Conservation (phyloP, 2,329 filamentous ascomycete genomes). For the Alternaria angustiovoidea region DNA sequence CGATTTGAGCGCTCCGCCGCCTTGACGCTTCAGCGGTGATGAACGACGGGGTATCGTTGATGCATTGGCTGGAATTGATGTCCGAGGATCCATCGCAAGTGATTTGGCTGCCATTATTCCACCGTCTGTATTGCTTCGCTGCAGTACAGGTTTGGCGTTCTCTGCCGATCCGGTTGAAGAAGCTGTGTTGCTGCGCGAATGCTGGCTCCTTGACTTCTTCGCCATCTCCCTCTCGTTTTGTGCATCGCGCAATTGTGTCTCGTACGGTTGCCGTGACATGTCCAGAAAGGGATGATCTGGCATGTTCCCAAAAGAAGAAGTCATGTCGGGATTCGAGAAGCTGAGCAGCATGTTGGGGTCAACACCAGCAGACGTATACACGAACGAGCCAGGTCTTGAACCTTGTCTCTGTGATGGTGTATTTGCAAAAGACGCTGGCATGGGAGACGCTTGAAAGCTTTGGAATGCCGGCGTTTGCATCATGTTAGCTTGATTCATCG, state of each 20-base stretch:
- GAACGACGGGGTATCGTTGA: constrained; percentile 53
- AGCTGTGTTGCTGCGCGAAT: constrained; percentile 52
- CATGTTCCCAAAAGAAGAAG: constrained; percentile 40
- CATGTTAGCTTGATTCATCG: constrained; percentile 40
- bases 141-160: constrained; percentile 45
- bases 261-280: constrained; percentile 49
- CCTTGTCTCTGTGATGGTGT: constrained; percentile 27
- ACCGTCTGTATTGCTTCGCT: constrained; percentile 58
- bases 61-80: constrained; percentile 30
- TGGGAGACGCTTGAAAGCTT: constrained; percentile 38
- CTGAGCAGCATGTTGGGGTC: constrained; percentile 59
- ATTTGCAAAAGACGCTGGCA: constrained; percentile 34
- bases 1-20: constrained; percentile 52
- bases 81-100: constrained; percentile 40
- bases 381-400: constrained; percentile 43
- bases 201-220: constrained; percentile 44
- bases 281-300: constrained; percentile 28
- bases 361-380: constrained; percentile 52
- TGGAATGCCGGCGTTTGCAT: constrained; percentile 49
- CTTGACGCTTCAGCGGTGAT: constrained; percentile 58
- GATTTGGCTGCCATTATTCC: constrained; percentile 45
- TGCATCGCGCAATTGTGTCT: constrained; percentile 48
- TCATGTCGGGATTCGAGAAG: constrained; percentile 44
- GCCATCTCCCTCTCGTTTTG: constrained; percentile 45
- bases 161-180: constrained; percentile 50